phyloP scores from a whole-genome alignment of 768 basidiomycete genomes.

The Multifurca ochricompacta region DNA sequence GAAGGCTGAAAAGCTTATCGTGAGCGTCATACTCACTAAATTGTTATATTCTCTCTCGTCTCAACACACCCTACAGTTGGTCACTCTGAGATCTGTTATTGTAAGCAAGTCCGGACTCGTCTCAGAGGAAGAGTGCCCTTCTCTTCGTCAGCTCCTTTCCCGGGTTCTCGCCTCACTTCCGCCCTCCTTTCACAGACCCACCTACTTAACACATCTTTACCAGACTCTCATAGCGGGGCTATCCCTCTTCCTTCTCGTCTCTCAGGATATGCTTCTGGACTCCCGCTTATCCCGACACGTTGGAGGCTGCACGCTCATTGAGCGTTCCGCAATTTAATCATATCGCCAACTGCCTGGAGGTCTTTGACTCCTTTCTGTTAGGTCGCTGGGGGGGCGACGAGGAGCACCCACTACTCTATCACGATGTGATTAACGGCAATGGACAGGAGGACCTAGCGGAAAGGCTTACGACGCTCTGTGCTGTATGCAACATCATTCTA shows the following conservation, averaged over 20 bases:
- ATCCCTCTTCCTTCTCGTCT: conserved; percentile 32
- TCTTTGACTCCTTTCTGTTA: conserved; percentile 58
- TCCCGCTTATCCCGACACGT: conserved; percentile 30
- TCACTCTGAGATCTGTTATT: conserved; percentile 30
- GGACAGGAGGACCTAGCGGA: conserved; percentile 40
- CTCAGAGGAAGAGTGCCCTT: conserved; percentile 41
- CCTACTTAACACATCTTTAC: conserved; percentile 27
- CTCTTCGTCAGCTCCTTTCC: conserved; percentile 40
- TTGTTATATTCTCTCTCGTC: neutral
- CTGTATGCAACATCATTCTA: conserved; percentile 38
- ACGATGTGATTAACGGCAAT: conserved; percentile 28
- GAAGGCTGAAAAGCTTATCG: conserved; percentile 50
- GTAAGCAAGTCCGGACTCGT: conserved; percentile 28
- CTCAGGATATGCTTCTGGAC: conserved; percentile 34
- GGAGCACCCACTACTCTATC: conserved; percentile 20
- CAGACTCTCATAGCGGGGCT: conserved; percentile 32
- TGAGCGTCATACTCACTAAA: conserved; percentile 28
- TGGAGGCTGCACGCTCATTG: conserved; percentile 11
- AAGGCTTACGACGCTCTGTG: conserved; percentile 43
- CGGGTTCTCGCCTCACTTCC: conserved; percentile 43
- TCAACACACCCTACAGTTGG: conserved; percentile 27
- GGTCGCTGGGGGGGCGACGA: conserved; percentile 41
- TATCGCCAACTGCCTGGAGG: conserved; percentile 46
- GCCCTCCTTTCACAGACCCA: conserved; percentile 33
- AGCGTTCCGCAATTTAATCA: conserved; percentile 36